Percentiles rank a stretch among this genome's conserved stretches.
These are phyloP conservation scores for Wickerhamiella azymoides DNA, from an alignment of 805 yeast genomes.

Conservation along the genomic window DNA sequence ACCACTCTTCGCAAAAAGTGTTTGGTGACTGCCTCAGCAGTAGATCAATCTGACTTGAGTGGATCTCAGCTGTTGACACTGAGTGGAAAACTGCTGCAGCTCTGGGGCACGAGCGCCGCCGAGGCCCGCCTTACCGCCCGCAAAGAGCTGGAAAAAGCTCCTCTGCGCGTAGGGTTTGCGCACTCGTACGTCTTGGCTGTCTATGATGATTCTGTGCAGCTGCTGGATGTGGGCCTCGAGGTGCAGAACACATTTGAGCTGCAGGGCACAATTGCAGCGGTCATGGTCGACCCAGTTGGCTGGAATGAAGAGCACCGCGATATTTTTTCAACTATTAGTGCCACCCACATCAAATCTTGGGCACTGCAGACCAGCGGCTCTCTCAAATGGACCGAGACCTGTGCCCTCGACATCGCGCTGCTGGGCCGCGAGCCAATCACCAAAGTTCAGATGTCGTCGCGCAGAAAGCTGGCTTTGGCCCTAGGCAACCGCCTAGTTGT, in stretches of 20 bases:
- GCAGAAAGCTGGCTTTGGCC: slow-evolving; percentile 64
- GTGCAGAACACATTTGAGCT: neutral
- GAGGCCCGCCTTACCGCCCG: slow-evolving; percentile 8
- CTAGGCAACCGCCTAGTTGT: slow-evolving; percentile 44
- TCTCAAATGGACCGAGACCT: slow-evolving; percentile 1
- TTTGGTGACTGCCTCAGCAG: slow-evolving; percentile 30
- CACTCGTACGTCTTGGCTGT: slow-evolving; percentile 16
- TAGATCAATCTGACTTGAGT: slow-evolving; percentile 34
- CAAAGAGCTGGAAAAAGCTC: neutral
- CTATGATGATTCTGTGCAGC: neutral
- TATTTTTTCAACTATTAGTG: slow-evolving; percentile 46
- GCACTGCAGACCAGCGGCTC: neutral
- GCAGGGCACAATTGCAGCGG: neutral
- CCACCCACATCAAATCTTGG: slow-evolving; percentile 21
- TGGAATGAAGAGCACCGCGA: slow-evolving; percentile 29
- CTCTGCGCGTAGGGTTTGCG: neutral
- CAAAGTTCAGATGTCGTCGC: slow-evolving; percentile 58
- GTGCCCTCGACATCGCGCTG: neutral
- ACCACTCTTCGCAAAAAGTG: slow-evolving; percentile 30
- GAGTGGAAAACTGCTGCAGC: slow-evolving; percentile 32
- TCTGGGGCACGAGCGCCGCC: slow-evolving; percentile 43
- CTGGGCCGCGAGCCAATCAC: too few relatives aligned
- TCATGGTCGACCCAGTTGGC: slow-evolving; percentile 44
- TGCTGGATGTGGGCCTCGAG: neutral
- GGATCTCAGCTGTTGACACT: slow-evolving; percentile 36